Conservation (phyloP, 108 stramenopile genomes). For the Cylindrotheca closterium region DNA sequence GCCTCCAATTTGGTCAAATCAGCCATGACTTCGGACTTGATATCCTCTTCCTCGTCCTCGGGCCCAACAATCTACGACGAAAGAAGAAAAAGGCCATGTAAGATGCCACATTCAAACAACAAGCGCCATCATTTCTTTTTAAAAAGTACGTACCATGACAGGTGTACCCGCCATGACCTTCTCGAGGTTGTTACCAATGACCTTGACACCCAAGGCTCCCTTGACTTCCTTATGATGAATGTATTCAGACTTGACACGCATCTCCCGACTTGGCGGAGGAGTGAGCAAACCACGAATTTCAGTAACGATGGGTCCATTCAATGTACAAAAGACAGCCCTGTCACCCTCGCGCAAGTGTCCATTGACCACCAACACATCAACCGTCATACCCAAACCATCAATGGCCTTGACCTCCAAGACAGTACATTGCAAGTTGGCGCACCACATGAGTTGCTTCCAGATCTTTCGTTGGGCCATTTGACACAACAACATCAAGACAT, state of each 20-base stretch:
- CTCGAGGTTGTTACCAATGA: slow-evolving; percentile 92
- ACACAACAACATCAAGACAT: slow-evolving; percentile 91
- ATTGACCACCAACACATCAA: slow-evolving; percentile 97
- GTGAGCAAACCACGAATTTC: slow-evolving; percentile 96
- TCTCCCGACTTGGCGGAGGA: slow-evolving; percentile 96
- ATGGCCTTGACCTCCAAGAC: slow-evolving; percentile 99
- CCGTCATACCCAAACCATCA: slow-evolving; percentile 98
- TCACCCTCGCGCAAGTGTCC: slow-evolving; percentile 93
- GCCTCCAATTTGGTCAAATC: slow-evolving; percentile 86
- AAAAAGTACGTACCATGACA: slow-evolving; percentile 63
- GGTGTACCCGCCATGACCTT: slow-evolving; percentile 98
- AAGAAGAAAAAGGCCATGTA: neutral
- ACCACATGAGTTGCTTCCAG: slow-evolving; percentile 93
- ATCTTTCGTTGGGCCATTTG: slow-evolving; percentile 93
- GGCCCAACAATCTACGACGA: slow-evolving; percentile 74
- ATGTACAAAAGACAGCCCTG: slow-evolving; percentile 94
- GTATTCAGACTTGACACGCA: slow-evolving; percentile 97
- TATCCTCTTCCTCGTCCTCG: slow-evolving; percentile 97
- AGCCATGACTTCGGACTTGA: slow-evolving; percentile 96
- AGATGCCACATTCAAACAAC: neutral
- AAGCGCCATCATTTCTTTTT: neutral
- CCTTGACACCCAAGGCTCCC: slow-evolving; percentile 98
- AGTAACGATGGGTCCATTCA: slow-evolving; percentile 97
- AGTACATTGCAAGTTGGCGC: slow-evolving; percentile 90
- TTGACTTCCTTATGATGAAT: slow-evolving; percentile 95